Conservation (phyloP, 1,284 basidiomycete species). For the Caloboletus firmus region DNA sequence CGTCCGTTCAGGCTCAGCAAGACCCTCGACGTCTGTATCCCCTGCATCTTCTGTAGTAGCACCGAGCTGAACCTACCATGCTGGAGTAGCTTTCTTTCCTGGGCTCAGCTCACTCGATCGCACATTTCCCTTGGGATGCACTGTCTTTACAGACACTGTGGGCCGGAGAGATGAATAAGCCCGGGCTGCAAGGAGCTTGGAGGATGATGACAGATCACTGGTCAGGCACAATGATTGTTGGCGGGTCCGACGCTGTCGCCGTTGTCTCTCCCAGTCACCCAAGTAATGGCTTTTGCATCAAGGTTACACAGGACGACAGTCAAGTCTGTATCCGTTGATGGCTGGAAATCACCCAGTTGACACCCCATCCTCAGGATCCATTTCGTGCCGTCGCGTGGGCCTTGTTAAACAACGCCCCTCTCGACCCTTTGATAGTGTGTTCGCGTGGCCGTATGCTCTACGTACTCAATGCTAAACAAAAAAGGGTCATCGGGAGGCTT, state of each 20-base stretch:
- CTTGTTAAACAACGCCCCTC: slow-evolving; percentile 42
- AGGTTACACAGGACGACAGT: slow-evolving; percentile 16
- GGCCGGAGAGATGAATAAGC: slow-evolving; percentile 40
- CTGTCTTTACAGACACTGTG: slow-evolving; percentile 49
- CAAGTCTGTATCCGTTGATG: slow-evolving; percentile 18
- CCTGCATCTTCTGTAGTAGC: neutral
- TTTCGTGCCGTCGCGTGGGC: slow-evolving; percentile 55
- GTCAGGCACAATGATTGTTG: slow-evolving; percentile 49
- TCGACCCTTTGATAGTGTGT: slow-evolving; percentile 57
- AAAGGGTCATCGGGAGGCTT: slow-evolving; percentile 45
- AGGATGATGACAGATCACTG: slow-evolving; percentile 44
- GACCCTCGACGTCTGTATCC: slow-evolving; percentile 31
- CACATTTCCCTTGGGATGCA: slow-evolving; percentile 59
- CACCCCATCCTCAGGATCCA: slow-evolving; percentile 9
- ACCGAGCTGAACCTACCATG: slow-evolving; percentile 9
- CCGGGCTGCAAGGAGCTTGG: slow-evolving; percentile 44
- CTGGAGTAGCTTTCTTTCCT: slow-evolving; percentile 26
- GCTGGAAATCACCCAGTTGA: slow-evolving; percentile 7
- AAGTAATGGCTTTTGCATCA: slow-evolving; percentile 37
- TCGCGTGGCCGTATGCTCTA: slow-evolving; percentile 52
- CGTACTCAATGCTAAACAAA: slow-evolving; percentile 46
- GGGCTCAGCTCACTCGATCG: slow-evolving; percentile 36
- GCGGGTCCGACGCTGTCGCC: slow-evolving; percentile 37
- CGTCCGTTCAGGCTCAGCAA: slow-evolving; percentile 27
- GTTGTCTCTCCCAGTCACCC: slow-evolving; percentile 33